These are phyloP conservation scores for Puccinia coronata DNA, from an alignment of 1,284 basidiomycete species.

Conservation along the genomic window DNA sequence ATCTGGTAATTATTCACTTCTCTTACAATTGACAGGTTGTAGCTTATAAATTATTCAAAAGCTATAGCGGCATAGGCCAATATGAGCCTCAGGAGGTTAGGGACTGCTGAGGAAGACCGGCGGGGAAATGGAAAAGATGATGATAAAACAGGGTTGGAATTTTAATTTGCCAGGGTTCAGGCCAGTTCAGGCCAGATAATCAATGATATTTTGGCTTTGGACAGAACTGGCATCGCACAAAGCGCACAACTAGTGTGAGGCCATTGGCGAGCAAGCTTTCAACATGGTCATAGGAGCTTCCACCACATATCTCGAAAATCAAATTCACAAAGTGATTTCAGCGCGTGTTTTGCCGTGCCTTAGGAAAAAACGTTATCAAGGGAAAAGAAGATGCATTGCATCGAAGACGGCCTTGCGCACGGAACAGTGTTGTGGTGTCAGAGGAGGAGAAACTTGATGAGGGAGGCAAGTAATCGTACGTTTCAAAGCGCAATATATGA, in stretches of 20 bases:
- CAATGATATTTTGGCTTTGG: not conserved
- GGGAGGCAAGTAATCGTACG: no score
- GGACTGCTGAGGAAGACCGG: not conserved
- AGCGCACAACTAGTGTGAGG: not conserved
- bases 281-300: no score
- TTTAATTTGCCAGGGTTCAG: not conserved
- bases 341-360: not conserved
- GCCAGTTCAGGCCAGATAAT: constrained; percentile 1
- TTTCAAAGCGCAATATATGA: no score
- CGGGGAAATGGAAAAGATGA: not conserved
- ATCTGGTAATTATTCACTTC: not conserved
- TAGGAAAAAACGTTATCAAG: not conserved
- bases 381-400: not conserved
- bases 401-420: not conserved
- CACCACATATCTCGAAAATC: constrained; percentile 21
- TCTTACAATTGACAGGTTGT: not conserved
- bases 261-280: not conserved
- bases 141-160: not conserved
- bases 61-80: no score
- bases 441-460: no score
- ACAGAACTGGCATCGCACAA: not conserved
- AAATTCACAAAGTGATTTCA: constrained; percentile 8
- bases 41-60: no score
- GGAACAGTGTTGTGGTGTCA: not conserved
- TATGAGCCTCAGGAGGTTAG: not conserved